A percentile compares a stretch with the other conserved stretches of the same genome.
Evolutionary conservation across 192 early-diverging fungal species (phyloP).

Genomic region (Podila horticola): DNA sequence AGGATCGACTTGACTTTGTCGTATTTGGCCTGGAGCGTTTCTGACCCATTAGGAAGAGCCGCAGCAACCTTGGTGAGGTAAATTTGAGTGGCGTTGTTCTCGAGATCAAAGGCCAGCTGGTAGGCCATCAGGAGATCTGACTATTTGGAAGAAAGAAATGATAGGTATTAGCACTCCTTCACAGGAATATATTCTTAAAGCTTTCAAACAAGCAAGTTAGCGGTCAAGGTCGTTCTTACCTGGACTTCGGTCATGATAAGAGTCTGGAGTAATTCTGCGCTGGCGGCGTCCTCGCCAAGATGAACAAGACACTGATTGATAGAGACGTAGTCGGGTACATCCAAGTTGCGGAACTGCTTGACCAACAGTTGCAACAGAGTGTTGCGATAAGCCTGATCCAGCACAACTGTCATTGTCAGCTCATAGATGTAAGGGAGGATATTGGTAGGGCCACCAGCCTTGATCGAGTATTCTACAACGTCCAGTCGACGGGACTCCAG

Average conservation of each 20-base stretch:
- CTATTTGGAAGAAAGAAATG: slow-evolving; percentile 12
- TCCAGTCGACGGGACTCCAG: slow-evolving; percentile 93
- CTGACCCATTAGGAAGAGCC: slow-evolving; percentile 60
- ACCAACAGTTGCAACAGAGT: slow-evolving; percentile 83
- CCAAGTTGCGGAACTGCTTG: slow-evolving; percentile 74
- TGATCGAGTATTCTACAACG: slow-evolving; percentile 85
- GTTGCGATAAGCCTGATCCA: slow-evolving; percentile 83
- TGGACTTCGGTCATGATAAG: slow-evolving; percentile 72
- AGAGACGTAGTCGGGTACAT: slow-evolving; percentile 91
- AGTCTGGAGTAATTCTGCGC: slow-evolving; percentile 78
- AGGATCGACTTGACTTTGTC: slow-evolving; percentile 83
- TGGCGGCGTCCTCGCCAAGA: slow-evolving; percentile 80
- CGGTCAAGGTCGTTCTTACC: slow-evolving; percentile 30
- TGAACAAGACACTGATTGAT: slow-evolving; percentile 93
- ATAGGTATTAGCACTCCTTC: neutral
- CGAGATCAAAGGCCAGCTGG: slow-evolving; percentile 98
- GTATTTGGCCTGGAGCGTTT: slow-evolving; percentile 51
- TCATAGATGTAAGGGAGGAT: slow-evolving; percentile 90
- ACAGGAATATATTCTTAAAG: neutral
- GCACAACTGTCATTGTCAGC: slow-evolving; percentile 85
- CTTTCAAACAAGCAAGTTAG: neutral
- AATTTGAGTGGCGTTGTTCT: slow-evolving; percentile 96
- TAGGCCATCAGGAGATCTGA: slow-evolving; percentile 84
- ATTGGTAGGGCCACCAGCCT: slow-evolving; percentile 72
- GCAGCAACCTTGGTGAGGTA: slow-evolving; percentile 86